Conservation (phyloP, 176 grass and related monocot species). For the Dactylis glomerata region DNA sequence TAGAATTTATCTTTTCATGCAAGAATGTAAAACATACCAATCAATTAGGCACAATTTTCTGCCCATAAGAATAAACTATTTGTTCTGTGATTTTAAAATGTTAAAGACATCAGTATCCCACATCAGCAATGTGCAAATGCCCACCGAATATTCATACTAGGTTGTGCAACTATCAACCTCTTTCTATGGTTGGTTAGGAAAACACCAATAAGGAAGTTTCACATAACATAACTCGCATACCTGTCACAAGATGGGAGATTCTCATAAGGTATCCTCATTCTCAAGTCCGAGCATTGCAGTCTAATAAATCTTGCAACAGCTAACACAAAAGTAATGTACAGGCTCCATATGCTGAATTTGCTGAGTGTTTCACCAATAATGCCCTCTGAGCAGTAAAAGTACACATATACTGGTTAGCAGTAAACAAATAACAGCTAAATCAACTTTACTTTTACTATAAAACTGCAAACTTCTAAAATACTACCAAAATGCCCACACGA, state of each 20-base stretch:
- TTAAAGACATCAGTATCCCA: neutral
- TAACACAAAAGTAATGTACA: slow-evolving; percentile 98
- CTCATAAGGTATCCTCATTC: slow-evolving; percentile 99
- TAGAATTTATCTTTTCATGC: neutral
- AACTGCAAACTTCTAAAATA: neutral
- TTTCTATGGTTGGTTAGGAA: slow-evolving; percentile 3
- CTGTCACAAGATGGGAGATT: slow-evolving; percentile 99
- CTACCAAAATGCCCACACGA: too few relatives aligned
- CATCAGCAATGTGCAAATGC: slow-evolving; percentile 5
- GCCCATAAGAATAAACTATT: neutral
- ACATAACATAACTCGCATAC: slow-evolving; percentile 43
- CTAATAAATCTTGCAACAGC: slow-evolving; percentile 99
- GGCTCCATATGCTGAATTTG: slow-evolving; percentile 99
- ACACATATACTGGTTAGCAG: slow-evolving; percentile 10
- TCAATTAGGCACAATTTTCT: neutral
- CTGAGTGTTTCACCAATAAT: slow-evolving; percentile 98
- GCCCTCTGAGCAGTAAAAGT: slow-evolving; percentile 66
- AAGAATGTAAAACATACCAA: neutral
- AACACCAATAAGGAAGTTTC: neutral
- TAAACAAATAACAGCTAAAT: neutral
- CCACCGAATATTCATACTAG: slow-evolving; percentile 3
- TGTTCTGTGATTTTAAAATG: neutral
- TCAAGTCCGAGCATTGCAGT: slow-evolving; percentile 96
- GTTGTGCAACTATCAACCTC: neutral
- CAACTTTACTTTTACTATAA: neutral